A percentile compares a stretch with the other conserved stretches of the same genome.
These are phyloP conservation scores for Dothistroma pini DNA, from an alignment of 2,329 filamentous ascomycete genomes.

Conservation along the genomic window DNA sequence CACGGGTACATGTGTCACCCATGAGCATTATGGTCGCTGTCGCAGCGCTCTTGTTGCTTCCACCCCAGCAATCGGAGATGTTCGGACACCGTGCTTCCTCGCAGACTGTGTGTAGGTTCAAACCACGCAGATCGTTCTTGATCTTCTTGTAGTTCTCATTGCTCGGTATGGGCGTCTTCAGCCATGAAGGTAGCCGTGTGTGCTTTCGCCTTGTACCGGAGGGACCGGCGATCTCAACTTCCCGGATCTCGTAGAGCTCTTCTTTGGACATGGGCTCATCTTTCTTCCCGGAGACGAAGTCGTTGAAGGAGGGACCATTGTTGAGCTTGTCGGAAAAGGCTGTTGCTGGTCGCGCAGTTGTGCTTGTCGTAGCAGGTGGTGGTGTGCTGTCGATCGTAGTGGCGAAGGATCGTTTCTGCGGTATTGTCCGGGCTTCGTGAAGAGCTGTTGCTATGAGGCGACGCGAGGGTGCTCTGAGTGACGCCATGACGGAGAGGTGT, in stretches of 20 bases:
- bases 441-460: constrained; percentile 15
- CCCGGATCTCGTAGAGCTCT: constrained; percentile 60
- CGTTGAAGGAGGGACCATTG: constrained; percentile 59
- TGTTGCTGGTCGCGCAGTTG: constrained; percentile 45
- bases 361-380: constrained; percentile 31
- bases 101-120: constrained; percentile 92
- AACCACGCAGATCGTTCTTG: constrained; percentile 83
- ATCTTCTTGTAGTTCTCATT: constrained; percentile 90
- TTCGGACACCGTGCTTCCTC: constrained; percentile 97
- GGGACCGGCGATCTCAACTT: constrained; percentile 55
- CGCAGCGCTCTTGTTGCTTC: constrained; percentile 78
- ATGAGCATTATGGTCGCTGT: constrained; percentile 99
- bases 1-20: constrained; percentile 96
- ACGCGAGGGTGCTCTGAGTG: constrained; percentile 17
- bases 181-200: constrained; percentile 81
- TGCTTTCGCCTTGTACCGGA: constrained; percentile 62
- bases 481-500: constrained; percentile 13
- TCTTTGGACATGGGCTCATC: constrained; percentile 41
- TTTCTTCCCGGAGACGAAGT: constrained; percentile 53
- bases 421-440: constrained; percentile 19
- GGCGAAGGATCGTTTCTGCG: constrained; percentile 41
- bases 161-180: constrained; percentile 90
- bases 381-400: constrained; percentile 41
- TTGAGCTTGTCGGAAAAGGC: constrained; percentile 62
- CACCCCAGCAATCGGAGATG: constrained; percentile 97